phyloP scores from a whole-genome alignment of 768 basidiomycete genomes.

The Hygrophoropsis aurantiaca region DNA sequence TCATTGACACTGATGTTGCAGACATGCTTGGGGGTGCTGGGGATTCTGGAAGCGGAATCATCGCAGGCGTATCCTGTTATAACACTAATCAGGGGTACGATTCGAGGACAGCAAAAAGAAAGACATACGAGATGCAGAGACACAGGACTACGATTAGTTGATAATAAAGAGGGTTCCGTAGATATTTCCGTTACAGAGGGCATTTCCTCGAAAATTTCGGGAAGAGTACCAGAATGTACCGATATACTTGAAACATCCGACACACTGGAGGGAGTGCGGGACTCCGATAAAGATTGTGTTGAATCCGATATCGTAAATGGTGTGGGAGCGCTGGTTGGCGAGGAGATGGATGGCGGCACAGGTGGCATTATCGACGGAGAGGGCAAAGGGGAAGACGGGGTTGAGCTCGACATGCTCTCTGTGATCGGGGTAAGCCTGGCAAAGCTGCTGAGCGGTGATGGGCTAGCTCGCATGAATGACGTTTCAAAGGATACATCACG shows the following conservation, averaged over 20 bases:
- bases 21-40: slow-evolving; percentile 36
- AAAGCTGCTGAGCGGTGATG: slow-evolving; percentile 31
- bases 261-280: slow-evolving; percentile 38
- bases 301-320: slow-evolving; percentile 29
- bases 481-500: slow-evolving; percentile 71
- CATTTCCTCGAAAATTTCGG: slow-evolving; percentile 26
- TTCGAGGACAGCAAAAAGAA: too few species aligned
- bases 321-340: slow-evolving; percentile 34
- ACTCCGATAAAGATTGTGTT: slow-evolving; percentile 26
- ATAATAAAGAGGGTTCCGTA: slow-evolving; percentile 59
- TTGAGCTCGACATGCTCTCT: slow-evolving; percentile 29
- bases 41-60: slow-evolving; percentile 28
- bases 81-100: too few species aligned
- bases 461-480: slow-evolving; percentile 68
- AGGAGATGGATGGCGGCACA: slow-evolving; percentile 16
- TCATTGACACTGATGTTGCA: slow-evolving; percentile 40
- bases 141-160: slow-evolving; percentile 35
- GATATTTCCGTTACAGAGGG: slow-evolving; percentile 35
- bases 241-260: slow-evolving; percentile 47
- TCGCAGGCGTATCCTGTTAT: slow-evolving; percentile 32
- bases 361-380: slow-evolving; percentile 17
- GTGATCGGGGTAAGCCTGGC: slow-evolving; percentile 34
- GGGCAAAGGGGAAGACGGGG: slow-evolving; percentile 9
- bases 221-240: slow-evolving; percentile 35
- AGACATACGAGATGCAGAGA: slow-evolving; percentile 36